Evolutionary conservation across 192 early-diverging fungal species (phyloP).

Genomic region (Linnemannia elongata): DNA sequence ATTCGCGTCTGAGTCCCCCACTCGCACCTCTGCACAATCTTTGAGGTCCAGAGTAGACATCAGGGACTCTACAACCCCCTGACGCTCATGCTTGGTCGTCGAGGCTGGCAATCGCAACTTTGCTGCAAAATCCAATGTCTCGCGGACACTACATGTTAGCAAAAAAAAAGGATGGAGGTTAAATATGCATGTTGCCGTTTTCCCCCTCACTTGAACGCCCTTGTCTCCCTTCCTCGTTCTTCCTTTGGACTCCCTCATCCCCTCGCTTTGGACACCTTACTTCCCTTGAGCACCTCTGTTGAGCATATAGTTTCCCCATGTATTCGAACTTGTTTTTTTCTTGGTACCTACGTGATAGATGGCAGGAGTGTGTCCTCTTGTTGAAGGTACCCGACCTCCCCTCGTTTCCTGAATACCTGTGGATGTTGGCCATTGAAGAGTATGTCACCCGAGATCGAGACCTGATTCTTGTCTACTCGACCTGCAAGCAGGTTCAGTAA

Average conservation of each 20-base stretch:
- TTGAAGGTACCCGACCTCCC: constrained; percentile 24
- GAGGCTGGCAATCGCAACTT: constrained; percentile 49
- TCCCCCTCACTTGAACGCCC: neutral
- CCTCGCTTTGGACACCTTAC: neutral
- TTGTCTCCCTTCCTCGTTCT: neutral
- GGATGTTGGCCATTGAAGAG: neutral
- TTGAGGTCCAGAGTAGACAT: constrained; percentile 69
- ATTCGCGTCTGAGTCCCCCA: constrained; percentile 61
- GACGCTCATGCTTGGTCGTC: constrained; percentile 37
- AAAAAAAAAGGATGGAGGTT: neutral
- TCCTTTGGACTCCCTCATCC: too few species aligned
- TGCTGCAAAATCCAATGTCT: constrained; percentile 79
- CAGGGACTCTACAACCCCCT: constrained; percentile 62
- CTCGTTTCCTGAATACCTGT: neutral
- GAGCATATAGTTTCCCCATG: too few species aligned
- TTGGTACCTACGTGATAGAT: constrained; percentile 8
- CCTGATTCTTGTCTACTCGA: neutral
- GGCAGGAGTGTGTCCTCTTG: constrained; percentile 20
- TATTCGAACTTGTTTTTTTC: neutral
- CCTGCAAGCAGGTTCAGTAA: constrained; percentile 20
- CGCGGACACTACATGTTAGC: constrained; percentile 37
- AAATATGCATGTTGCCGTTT: too few species aligned
- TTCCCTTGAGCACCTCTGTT: neutral
- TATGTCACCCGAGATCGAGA: neutral
- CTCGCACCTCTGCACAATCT: constrained; percentile 70